Percentiles rank a stretch among this genome's conserved stretches.
Evolutionary conservation across 805 yeast species (phyloP).

Genomic region (Nakazawaea siamensis): DNA sequence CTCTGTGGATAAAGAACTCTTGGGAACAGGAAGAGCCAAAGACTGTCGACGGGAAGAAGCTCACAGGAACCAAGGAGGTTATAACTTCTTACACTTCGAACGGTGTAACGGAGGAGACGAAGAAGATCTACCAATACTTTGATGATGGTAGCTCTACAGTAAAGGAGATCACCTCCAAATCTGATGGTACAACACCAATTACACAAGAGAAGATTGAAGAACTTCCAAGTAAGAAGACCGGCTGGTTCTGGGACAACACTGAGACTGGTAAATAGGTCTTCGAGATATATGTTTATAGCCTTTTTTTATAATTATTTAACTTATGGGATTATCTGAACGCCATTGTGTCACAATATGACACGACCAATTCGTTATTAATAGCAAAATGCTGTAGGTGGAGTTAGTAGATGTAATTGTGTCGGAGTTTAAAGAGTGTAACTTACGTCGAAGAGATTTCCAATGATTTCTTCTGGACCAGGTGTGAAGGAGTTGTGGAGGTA

Average conservation of each 20-base stretch:
- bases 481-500: conserved; percentile 37
- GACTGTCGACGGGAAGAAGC: conserved; percentile 14
- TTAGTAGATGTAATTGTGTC: background rate
- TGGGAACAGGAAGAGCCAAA: background rate
- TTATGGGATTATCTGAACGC: conserved; percentile 36
- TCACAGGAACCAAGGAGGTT: conserved; percentile 30
- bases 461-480: conserved; percentile 35
- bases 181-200: conserved; percentile 25
- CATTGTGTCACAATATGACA: conserved; percentile 36
- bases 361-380: conserved; percentile 29
- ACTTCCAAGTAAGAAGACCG: conserved; percentile 12
- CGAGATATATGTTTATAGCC: background rate
- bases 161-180: conserved; percentile 27
- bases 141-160: conserved; percentile 35
- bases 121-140: conserved; percentile 26
- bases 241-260: conserved; percentile 23
- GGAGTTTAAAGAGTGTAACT: background rate
- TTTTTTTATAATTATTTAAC: too few species aligned
- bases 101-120: conserved; percentile 34
- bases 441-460: conserved; percentile 27
- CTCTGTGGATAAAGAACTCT: background rate
- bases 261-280: too few species aligned
- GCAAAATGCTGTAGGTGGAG: conserved; percentile 20
- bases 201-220: conserved; percentile 15
- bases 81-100: conserved; percentile 28